Evolutionary conservation across 1,284 basidiomycete genomes (phyloP).

Genomic region (Lignosus rhinocerotis): DNA sequence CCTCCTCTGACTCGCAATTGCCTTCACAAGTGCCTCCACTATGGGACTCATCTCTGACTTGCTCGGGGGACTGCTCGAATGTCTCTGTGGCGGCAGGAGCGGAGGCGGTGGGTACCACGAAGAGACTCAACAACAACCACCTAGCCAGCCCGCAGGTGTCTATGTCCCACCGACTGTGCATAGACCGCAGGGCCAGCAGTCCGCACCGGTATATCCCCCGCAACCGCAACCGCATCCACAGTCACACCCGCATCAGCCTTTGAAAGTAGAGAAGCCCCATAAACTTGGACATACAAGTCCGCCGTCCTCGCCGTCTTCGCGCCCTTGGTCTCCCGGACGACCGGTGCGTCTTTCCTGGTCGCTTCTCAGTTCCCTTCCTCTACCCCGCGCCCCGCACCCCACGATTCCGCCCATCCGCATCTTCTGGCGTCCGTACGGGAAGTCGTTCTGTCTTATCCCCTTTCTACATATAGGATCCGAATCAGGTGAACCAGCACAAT

Average conservation of each 20-base stretch:
- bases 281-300: constrained; percentile 9
- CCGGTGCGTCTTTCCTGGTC: constrained; percentile 15
- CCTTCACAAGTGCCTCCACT: neutral
- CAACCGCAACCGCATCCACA: constrained; percentile 7
- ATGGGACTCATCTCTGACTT: constrained; percentile 27
- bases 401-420: too few relatives aligned
- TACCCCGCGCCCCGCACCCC: neutral
- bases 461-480: constrained; percentile 47
- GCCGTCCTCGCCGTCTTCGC: constrained; percentile 16
- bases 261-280: constrained; percentile 6
- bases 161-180: constrained; percentile 19
- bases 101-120: neutral
- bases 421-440: neutral
- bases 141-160: constrained; percentile 11
- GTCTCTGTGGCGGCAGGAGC: constrained; percentile 22
- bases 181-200: constrained; percentile 23
- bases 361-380: neutral
- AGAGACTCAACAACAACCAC: constrained; percentile 14
- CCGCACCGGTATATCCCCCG: constrained; percentile 19
- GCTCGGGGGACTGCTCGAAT: constrained; percentile 24
- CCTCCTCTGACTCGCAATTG: neutral
- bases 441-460: neutral
- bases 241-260: constrained; percentile 7
- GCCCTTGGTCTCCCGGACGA: constrained; percentile 21
- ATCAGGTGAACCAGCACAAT: constrained; percentile 70